Base-by-base conservation (phyloP, 768 basidiomycete species). In the Macrolepiota fuliginosa region DNA sequence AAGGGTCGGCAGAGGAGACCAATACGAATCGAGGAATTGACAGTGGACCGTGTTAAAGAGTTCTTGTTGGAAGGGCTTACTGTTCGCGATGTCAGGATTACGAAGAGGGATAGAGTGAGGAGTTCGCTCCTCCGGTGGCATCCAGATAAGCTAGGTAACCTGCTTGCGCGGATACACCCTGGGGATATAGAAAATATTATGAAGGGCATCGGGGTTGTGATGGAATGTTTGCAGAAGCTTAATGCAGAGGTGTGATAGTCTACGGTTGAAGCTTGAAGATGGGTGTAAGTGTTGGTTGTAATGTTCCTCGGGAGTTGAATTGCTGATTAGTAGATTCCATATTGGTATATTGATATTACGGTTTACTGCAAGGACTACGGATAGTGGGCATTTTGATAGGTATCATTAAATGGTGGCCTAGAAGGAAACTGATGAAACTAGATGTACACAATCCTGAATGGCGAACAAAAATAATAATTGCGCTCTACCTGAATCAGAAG, bases 71-170 rank as follows among this genome's bases (percentile, higher is more conserved):
- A 77, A 6, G 68, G 74, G 12, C 71, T 83, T 59, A 69, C 66
- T 54, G 77, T 86, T 3, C 70, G 81, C 52, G 72, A 74, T 22
- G 77, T 73, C 32, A 72, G 64, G 0, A 73, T 72, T 37, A 80
- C 81, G 58, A 75, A 68, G 65, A 83, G 79, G 71, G 85, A 86
- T 47, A 74, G 82, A 42, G 72, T 91, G 5, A 79, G 89, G 36
- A 79, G 77, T 52, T 84, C 86, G 0, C 71, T 92, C 47, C 71
- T 91, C 59, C 78, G 86, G 9, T 90, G 86, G 82, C 88, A 88
- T 67, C 87, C 88, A 1, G 87, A 89, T 69, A 89, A 88, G 73
- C 74, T 83, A 65, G 76, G 79, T 3, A 58, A 64, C 1, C 62
- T 86, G 15, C 65, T 85, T n/a, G 63, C 69, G 15, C 76, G 78